A percentile compares a stretch with the other conserved stretches of the same genome.
Conservation (phyloP, 1,284 basidiomycete genomes). For the Rugosomyces carneus region DNA sequence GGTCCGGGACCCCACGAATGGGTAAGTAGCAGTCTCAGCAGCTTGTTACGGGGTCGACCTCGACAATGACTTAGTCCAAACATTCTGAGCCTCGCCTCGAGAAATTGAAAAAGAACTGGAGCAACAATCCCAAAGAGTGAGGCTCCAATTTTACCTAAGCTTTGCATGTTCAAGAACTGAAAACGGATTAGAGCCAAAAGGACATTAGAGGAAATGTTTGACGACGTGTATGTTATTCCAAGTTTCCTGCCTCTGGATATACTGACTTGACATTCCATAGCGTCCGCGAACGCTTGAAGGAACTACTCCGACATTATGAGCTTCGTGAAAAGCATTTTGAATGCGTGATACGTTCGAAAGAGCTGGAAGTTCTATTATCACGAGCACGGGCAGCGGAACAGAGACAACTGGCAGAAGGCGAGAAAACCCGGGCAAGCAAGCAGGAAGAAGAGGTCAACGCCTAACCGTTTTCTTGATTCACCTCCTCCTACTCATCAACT, state of each 20-base stretch:
- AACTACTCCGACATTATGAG: slow-evolving; percentile 77
- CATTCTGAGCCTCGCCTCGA: slow-evolving; percentile 54
- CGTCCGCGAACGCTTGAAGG: slow-evolving; percentile 75
- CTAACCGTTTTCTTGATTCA: background rate
- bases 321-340: slow-evolving; percentile 83
- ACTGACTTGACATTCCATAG: slow-evolving; percentile 29
- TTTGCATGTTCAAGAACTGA: slow-evolving; percentile 10
- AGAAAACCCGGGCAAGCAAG: slow-evolving; percentile 60
- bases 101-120: slow-evolving; percentile 72
- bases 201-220: slow-evolving; percentile 74
- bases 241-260: background rate
- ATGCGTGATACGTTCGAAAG: slow-evolving; percentile 81
- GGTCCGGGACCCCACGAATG: slow-evolving; percentile 53
- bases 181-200: slow-evolving; percentile 49
- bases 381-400: slow-evolving; percentile 79
- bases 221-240: slow-evolving; percentile 56
- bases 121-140: slow-evolving; percentile 64
- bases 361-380: slow-evolving; percentile 76
- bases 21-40: slow-evolving; percentile 36
- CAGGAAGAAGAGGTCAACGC: slow-evolving; percentile 60
- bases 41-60: background rate
- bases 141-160: slow-evolving; percentile 21
- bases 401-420: slow-evolving; percentile 69
- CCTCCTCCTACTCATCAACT: slow-evolving; percentile 12
- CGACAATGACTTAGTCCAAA: slow-evolving; percentile 44